Evolutionary conservation across 352 stramenopile species (phyloP).

Genomic region (Aphanomyces invadans): DNA sequence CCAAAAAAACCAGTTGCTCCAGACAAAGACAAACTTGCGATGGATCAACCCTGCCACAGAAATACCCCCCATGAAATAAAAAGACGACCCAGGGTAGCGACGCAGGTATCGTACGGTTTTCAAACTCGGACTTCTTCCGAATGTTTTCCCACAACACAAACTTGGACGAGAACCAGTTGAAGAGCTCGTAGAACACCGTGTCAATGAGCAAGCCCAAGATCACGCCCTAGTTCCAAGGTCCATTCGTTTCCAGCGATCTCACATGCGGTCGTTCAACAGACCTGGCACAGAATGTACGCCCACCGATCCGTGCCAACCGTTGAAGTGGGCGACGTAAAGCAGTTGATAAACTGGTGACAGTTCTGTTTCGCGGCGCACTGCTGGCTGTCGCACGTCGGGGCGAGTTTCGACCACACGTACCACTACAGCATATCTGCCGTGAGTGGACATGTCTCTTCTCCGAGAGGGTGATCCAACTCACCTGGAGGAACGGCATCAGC

Average conservation of each 20-base stretch:
- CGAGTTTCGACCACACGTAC: constrained; percentile 85
- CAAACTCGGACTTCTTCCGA: constrained; percentile 77
- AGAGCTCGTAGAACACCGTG: constrained; percentile 84
- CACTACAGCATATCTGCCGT: constrained; percentile 29
- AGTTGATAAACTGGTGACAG: constrained; percentile 66
- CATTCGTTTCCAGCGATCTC: too few relatives aligned
- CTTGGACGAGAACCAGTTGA: constrained; percentile 83
- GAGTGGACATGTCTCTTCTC: neutral
- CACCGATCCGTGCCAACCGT: constrained; percentile 78
- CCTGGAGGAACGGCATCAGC: constrained; percentile 78
- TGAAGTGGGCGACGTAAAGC: constrained; percentile 63
- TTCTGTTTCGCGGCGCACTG: constrained; percentile 33
- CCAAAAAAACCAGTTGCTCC: constrained; percentile 90
- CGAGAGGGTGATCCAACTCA: too few relatives aligned
- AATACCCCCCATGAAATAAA: neutral
- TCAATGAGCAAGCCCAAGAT: constrained; percentile 78
- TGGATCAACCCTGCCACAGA: constrained; percentile 46
- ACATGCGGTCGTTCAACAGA: too few relatives aligned
- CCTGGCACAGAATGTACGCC: constrained; percentile 83
- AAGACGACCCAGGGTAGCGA: neutral
- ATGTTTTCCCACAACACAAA: constrained; percentile 85
- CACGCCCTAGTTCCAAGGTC: constrained; percentile 32
- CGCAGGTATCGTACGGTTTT: constrained; percentile 43
- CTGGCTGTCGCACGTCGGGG: constrained; percentile 44
- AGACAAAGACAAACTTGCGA: constrained; percentile 84